Base-by-base conservation (phyloP, 2,329 filamentous ascomycete genomes). In the Fusarium sp. region DNA sequence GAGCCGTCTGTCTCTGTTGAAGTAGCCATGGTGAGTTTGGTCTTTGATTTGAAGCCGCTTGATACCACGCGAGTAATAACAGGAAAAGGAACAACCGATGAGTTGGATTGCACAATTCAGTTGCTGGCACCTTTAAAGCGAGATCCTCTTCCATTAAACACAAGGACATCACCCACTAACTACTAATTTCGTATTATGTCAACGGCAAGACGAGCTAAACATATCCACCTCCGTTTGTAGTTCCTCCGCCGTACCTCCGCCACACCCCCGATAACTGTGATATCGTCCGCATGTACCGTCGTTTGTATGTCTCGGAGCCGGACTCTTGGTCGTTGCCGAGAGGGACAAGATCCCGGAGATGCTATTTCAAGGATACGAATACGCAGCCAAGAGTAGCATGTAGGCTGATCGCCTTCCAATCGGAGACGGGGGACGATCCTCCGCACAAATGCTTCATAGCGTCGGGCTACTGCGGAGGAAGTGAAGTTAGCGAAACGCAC, bases 1-100 rank as follows among this genome's bases (percentile, higher is more conserved):
- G 42, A 47, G 4, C 22, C 2, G 14, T 10, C 14, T 47, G 5
- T 25, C 18, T 47, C 22, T 47, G 22, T 47, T 4, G 42, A 47
- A 4, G 22, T 9, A 47, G 22, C 8, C 42, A 47, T 47, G 14
- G 4, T 47, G 8, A 47, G 10, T 3, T 10, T 27, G 42, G 22
- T 3, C 0, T 25, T 10, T 47, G 1, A 14, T 25, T 10, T 25
- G 22, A 6, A 0, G 11, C 8, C 8, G 6, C 6, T 45, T 45
- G 20, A 3, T 13, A 45, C 10, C 4, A 10, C 9, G 11, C 22
- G n/a, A 45, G 20, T 10, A 25, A 18, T 2, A 10, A 14, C 13
- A 40, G n/a, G 9, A 40, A 11, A 4, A n/a, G 18, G 16, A 20
- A 5, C 4, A 5, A 22, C 13, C 20, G 20, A 22, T 20, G 7